Conservation (phyloP, 805 yeast species). For the Zygoascus bituminiphila region DNA sequence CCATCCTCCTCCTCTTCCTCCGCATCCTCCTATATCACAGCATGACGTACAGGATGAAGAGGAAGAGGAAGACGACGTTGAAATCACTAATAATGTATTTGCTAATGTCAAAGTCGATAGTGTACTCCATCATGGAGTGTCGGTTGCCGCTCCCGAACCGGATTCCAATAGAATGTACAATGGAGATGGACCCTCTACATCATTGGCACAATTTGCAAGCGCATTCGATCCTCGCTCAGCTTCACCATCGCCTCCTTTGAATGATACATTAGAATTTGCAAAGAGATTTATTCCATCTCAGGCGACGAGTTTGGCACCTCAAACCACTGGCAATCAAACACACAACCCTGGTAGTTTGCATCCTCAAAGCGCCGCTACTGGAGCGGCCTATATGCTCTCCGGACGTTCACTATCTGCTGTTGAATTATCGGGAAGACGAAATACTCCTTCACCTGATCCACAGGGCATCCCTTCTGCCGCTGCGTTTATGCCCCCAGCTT, state of each 20-base stretch:
- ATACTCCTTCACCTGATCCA: neutral
- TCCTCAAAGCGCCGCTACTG: neutral
- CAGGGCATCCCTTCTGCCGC: neutral
- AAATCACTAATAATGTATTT: slow-evolving; percentile 69
- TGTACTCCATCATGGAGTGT: slow-evolving; percentile 57
- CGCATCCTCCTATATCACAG: neutral
- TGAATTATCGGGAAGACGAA: neutral
- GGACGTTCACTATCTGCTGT: neutral
- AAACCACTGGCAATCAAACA: neutral
- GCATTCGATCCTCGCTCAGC: neutral
- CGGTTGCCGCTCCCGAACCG: slow-evolving; percentile 34
- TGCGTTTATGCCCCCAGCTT: neutral
- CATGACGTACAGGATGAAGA: slow-evolving; percentile 38
- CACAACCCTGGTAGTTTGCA: neutral
- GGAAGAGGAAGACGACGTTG: slow-evolving; percentile 65
- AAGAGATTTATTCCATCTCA: neutral
- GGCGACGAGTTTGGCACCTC: neutral
- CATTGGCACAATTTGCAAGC: neutral
- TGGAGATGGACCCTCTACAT: neutral
- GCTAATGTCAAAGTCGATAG: slow-evolving; percentile 73
- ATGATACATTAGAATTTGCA: slow-evolving; percentile 3
- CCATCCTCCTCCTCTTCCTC: neutral
- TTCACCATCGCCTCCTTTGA: neutral
- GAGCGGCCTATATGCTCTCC: neutral
- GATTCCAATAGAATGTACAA: neutral